phyloP scores from a whole-genome alignment of 148 eudicot genomes.

The Nepenthes mirabilis region DNA sequence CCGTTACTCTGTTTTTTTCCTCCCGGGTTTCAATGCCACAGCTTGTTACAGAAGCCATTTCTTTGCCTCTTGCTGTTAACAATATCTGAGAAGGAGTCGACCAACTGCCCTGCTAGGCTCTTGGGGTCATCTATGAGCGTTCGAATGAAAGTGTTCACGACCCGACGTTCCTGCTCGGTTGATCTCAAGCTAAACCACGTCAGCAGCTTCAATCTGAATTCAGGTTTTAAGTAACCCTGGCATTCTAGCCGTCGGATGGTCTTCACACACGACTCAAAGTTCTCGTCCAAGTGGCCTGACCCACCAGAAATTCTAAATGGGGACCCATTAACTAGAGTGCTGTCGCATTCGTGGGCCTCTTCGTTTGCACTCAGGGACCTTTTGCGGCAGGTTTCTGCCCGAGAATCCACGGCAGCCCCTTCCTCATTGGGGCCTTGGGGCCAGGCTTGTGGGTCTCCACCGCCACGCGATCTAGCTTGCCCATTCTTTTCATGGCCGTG shows the following conservation, averaged over 20 bases:
- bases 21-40: slow-evolving; percentile 14
- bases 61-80: slow-evolving; percentile 54
- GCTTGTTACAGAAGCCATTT: slow-evolving; percentile 18
- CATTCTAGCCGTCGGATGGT: slow-evolving; percentile 61
- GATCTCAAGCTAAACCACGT: slow-evolving; percentile 92
- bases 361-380: slow-evolving; percentile 38
- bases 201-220: slow-evolving; percentile 61
- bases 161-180: slow-evolving; percentile 75
- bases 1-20: not conserved
- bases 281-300: slow-evolving; percentile 46
- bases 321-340: slow-evolving; percentile 48
- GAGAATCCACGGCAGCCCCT: slow-evolving; percentile 43
- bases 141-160: slow-evolving; percentile 62
- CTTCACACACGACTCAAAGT: slow-evolving; percentile 74
- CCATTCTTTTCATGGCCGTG: slow-evolving; percentile 35
- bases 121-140: slow-evolving; percentile 60
- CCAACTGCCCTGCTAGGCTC: slow-evolving; percentile 75
- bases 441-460: not conserved
- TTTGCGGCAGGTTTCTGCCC: slow-evolving; percentile 24
- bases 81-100: slow-evolving; percentile 65
- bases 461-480: not conserved
- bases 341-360: slow-evolving; percentile 63
- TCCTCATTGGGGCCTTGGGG: slow-evolving; percentile 18
- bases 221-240: slow-evolving; percentile 45
- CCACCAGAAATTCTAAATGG: slow-evolving; percentile 22